Evolutionary conservation across 1,139 yeast genomes (phyloP), one percentile per base, ranked within the genome.

Genomic region (Pneumocystis wakefieldiae): DNA sequence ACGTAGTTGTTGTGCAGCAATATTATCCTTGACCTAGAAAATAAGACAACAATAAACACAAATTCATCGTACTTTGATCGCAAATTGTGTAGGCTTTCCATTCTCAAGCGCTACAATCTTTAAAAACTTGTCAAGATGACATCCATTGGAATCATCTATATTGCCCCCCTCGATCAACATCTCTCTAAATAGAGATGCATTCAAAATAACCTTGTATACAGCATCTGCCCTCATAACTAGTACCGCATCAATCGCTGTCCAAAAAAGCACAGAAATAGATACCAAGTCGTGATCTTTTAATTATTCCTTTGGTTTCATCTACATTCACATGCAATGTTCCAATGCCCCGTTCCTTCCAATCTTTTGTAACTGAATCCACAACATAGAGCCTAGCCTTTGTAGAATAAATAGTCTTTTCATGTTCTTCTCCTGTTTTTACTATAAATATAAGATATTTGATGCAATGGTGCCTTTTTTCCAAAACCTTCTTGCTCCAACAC

Each of bases 321-420:
- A 81, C 81, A 73, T 92, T 92, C 55, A 94, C 81, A 73, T 88
- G 96, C 19, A 94, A 76, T 3, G 84, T 81, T 1, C 99, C 99
- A 57, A 86, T 80, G 19, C 98, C 99, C 70, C 95, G 82, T 74
- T 94, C 98, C 73, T 87, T 92, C 98, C 99, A 94, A 1, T 96
- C 97, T 1, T 86, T 79, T 36, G 68, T 69, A 12, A 67, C 67
- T 57, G 91, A 76, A 68, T 86, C 84, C 68, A 89, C 76, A 62
- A 85, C 88, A 72, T 90, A 94, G 24, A 92, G 76, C 72, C 91
- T 89, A 15, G 95, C 90, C 58, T 86, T 83, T 59, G 86, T 80
- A 57, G 82, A 82, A 72, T 82, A 88, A 10, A 85, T 74, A 0
- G 88, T 82, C 59, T 77, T 77, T 73, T 94, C 98, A 64, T 83